phyloP scores from a whole-genome alignment of 306 rosid genomes.

The Geum urbanum region DNA sequence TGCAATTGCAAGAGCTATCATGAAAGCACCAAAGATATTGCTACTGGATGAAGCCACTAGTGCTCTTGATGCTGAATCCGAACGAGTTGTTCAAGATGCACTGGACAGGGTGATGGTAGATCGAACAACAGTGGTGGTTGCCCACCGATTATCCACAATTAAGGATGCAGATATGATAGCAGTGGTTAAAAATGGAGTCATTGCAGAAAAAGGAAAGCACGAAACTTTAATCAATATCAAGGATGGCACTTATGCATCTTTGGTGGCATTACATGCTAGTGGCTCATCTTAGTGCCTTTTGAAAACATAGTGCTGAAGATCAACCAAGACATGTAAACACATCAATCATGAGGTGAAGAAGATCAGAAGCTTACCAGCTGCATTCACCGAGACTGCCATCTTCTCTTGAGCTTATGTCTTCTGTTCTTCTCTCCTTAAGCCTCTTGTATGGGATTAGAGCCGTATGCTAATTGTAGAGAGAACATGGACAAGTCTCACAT shows the following conservation, averaged over 20 bases:
- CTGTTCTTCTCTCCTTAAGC: too few species aligned
- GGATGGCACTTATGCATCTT: constrained; percentile 60
- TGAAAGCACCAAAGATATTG: constrained; percentile 59
- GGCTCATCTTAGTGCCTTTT: constrained; percentile 28
- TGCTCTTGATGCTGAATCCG: constrained; percentile 87
- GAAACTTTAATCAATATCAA: constrained; percentile 43
- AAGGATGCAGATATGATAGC: constrained; percentile 63
- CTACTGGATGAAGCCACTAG: constrained; percentile 77
- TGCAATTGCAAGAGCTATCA: constrained; percentile 72
- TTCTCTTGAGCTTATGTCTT: too few species aligned
- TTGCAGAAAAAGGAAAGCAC: constrained; percentile 71
- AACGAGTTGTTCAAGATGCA: constrained; percentile 70
- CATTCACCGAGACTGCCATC: too few species aligned
- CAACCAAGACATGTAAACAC: too few species aligned
- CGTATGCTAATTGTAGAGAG: too few species aligned
- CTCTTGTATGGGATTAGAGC: too few species aligned
- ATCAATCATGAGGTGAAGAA: too few species aligned
- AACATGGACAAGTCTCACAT: too few species aligned
- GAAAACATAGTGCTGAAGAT: too few species aligned
- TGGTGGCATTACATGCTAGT: constrained; percentile 50
- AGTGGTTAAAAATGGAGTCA: constrained; percentile 59
- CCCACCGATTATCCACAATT: constrained; percentile 65
- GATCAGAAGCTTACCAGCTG: too few species aligned
- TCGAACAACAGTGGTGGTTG: constrained; percentile 67
- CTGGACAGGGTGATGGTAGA: constrained; percentile 53